Base-by-base conservation (phyloP, 257 asterid genomes). In the Prunella vulgaris region DNA sequence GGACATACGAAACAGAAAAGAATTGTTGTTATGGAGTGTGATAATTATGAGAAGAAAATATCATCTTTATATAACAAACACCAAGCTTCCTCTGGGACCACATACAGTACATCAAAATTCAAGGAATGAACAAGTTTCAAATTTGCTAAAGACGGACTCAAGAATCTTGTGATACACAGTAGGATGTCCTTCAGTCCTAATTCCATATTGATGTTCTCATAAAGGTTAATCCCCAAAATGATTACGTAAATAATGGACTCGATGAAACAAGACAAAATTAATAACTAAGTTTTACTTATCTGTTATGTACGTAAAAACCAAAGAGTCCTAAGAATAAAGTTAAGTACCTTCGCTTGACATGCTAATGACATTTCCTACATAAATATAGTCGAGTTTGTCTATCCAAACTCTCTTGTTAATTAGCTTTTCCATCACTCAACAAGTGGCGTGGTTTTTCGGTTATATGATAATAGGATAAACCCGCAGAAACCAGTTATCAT, bases 1-100 rank as follows among this genome's bases (percentile, higher is more conserved):
- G 65, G 8, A 71, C 59, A 66, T 53, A 74, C 15, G 32, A 75
- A 62, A 56, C 30, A 62, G 21, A 70, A 18, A 53, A 17, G 71
- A 17, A 22, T 38, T 24, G 66, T 66, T 40, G 76, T 25, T 28
- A 57, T 44, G 46, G 44, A 22, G 27, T 67, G 27, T 67, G 27
- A 22, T 30, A 64, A 40, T 14, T 58, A 44, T 32, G n/a, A 30
- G 28, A 25, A 15, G 24, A 33, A 38, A n/a, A 51, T 15, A 65
- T 38, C 59, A 37, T 18, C n/a, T 48, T 74, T 38, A 61, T 38
- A 25, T 28, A 48, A 30, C 10, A 37, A 52, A 32, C 46, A 54
- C n/a, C 22, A 10, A 37, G 2, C 15, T 59, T 13, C 13, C 7
- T 37, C 30, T 48, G 32, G 14, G 13, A 28, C 10, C 33, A 10